Evolutionary conservation across 2,329 filamentous ascomycete species (phyloP).

Genomic region (Fusarium palustre): DNA sequence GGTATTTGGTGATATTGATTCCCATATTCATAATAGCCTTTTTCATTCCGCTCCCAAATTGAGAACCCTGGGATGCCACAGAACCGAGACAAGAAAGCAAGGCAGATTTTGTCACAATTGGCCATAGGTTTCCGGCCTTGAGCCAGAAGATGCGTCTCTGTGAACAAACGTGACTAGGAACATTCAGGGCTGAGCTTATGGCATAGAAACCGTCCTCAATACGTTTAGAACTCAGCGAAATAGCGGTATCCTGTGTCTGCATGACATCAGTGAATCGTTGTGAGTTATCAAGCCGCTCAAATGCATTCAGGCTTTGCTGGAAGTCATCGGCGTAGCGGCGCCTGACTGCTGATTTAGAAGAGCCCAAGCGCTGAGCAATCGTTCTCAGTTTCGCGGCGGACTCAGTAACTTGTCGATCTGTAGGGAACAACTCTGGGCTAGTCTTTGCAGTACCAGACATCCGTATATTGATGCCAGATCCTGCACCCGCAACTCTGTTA

Average conservation of each 20-base stretch:
- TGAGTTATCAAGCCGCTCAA: conserved; percentile 23
- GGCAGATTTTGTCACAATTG: conserved; percentile 38
- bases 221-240: conserved; percentile 1
- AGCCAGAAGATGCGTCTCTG: conserved; percentile 39
- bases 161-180: conserved; percentile 8
- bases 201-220: conserved; percentile 17
- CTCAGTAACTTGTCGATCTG: conserved; percentile 1
- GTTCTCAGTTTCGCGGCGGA: conserved; percentile 13
- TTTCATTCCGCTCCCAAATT: conserved; percentile 43
- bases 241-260: conserved; percentile 11
- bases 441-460: neutral
- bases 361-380: conserved; percentile 22
- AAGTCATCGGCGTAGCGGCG: conserved; percentile 38
- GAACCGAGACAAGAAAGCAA: conserved; percentile 36
- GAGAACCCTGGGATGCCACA: conserved; percentile 9
- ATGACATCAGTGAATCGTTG: neutral
- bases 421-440: conserved; percentile 7
- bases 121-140: conserved; percentile 42
- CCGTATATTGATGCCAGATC: neutral
- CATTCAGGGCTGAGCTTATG: conserved; percentile 26
- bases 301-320: conserved; percentile 37
- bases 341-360: conserved; percentile 36
- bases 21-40: conserved; percentile 35
- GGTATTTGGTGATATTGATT: conserved; percentile 39
- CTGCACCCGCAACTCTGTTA: neutral